Evolutionary conservation across 2,329 filamentous ascomycete species (phyloP).

Genomic region (Ceratocystis albifundus): DNA sequence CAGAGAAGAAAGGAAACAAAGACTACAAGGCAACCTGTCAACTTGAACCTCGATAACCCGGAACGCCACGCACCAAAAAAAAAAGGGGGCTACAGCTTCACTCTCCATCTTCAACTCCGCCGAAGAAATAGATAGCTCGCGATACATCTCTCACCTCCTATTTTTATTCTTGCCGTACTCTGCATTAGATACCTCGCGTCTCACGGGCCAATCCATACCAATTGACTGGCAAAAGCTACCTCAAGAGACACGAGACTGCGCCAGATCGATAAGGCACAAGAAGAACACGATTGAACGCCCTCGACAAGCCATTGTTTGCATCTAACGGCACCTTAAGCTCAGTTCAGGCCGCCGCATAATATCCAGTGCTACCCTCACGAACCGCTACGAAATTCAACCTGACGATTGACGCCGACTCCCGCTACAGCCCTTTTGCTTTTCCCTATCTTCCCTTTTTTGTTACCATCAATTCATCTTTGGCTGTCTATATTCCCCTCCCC

Average conservation of each 20-base stretch:
- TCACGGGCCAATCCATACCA: no score
- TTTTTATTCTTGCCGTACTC: no score
- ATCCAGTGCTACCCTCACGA: background rate
- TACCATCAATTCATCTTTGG: background rate
- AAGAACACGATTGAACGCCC: no score
- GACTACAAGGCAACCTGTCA: slow-evolving; percentile 12
- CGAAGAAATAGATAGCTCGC: background rate
- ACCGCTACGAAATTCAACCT: background rate
- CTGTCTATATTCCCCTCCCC: background rate
- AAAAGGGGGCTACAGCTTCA: slow-evolving; percentile 2
- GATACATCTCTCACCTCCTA: background rate
- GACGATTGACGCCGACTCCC: background rate
- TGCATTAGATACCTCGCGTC: no score
- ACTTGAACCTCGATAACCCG: slow-evolving; percentile 3
- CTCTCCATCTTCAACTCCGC: background rate
- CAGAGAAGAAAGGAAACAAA: background rate
- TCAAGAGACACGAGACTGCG: no score
- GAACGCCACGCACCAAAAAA: background rate
- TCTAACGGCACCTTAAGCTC: no score
- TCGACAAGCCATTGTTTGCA: no score
- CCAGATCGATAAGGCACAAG: no score
- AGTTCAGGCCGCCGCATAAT: no score
- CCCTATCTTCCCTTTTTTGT: background rate
- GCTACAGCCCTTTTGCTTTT: background rate
- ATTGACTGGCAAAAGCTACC: no score